Percentiles rank a stretch among this genome's conserved stretches.
These are phyloP conservation scores for Cetradonia linearis DNA, from an alignment of 495 filamentous ascomycete genomes.

Conservation along the genomic window DNA sequence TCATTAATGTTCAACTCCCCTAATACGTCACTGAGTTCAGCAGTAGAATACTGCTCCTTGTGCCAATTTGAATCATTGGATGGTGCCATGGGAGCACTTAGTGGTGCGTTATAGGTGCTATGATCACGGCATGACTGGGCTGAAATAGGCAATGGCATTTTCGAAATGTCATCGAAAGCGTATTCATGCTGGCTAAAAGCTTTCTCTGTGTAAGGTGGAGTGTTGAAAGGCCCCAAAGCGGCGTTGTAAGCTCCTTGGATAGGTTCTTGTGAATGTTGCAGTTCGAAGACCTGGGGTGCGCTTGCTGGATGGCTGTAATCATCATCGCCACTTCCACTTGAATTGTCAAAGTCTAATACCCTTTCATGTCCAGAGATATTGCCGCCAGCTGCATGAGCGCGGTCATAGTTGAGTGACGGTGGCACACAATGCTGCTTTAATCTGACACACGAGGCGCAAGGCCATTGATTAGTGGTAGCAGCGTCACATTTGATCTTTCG, in stretches of 20 bases:
- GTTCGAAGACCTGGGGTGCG: slow-evolving; percentile 24
- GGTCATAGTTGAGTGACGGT: slow-evolving; percentile 76
- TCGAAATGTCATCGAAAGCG: slow-evolving; percentile 23
- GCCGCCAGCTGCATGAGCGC: slow-evolving; percentile 32
- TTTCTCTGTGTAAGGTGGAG: slow-evolving; percentile 28
- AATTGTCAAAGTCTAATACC: slow-evolving; percentile 32
- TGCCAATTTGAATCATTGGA: slow-evolving; percentile 14
- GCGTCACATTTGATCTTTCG: slow-evolving; percentile 88
- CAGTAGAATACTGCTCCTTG: slow-evolving; percentile 55
- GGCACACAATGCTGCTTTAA: slow-evolving; percentile 90
- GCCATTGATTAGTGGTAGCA: slow-evolving; percentile 96
- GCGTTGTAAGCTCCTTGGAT: slow-evolving; percentile 28
- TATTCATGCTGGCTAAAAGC: slow-evolving; percentile 25
- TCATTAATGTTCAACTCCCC: slow-evolving; percentile 84
- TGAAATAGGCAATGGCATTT: slow-evolving; percentile 17
- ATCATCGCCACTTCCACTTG: slow-evolving; percentile 42
- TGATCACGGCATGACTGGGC: slow-evolving; percentile 15
- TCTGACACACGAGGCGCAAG: slow-evolving; percentile 86
- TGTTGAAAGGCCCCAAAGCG: slow-evolving; percentile 27
- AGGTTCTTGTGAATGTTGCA: slow-evolving; percentile 15
- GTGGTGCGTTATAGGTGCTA: slow-evolving; percentile 13
- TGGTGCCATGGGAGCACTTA: slow-evolving; percentile 4
- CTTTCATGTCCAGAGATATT: slow-evolving; percentile 26
- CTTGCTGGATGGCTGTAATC: slow-evolving; percentile 42
- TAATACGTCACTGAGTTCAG: slow-evolving; percentile 67